These are phyloP conservation scores for Diplodia seriata DNA, from an alignment of 2,329 filamentous ascomycete species.

Conservation along the genomic window DNA sequence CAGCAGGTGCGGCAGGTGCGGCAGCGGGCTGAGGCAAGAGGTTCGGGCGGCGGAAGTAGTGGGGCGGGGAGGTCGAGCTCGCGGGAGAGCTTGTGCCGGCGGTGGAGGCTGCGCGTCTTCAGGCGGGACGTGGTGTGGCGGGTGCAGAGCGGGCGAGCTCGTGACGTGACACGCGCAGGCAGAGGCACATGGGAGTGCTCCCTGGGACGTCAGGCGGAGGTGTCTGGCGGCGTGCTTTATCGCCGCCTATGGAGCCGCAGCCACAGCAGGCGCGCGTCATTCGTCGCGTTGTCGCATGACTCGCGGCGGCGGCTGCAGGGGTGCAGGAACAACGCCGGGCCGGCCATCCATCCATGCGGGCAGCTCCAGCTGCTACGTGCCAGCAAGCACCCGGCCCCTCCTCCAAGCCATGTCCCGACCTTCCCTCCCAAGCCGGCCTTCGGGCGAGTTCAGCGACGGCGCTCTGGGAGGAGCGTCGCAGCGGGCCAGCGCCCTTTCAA, in stretches of 20 bases:
- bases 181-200: neutral
- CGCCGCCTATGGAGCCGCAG: neutral
- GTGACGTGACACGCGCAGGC: slow-evolving; percentile 21
- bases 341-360: neutral
- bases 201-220: slow-evolving; percentile 18
- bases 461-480: slow-evolving; percentile 16
- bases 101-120: neutral
- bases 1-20: too few species aligned
- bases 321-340: slow-evolving; percentile 8
- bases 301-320: slow-evolving; percentile 9
- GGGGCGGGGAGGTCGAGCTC: neutral
- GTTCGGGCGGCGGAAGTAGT: neutral
- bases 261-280: slow-evolving; percentile 25
- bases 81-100: slow-evolving; percentile 8
- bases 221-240: slow-evolving; percentile 14
- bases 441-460: slow-evolving; percentile 28
- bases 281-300: slow-evolving; percentile 26
- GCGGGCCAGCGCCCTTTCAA: slow-evolving; percentile 70
- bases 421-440: slow-evolving; percentile 19
- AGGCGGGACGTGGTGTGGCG: neutral
- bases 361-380: neutral
- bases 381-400: slow-evolving; percentile 17
- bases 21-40: too few species aligned
- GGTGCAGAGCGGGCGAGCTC: slow-evolving; percentile 4
- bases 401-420: slow-evolving; percentile 24